Evolutionary conservation across 768 basidiomycete genomes (phyloP).

Genomic region (Dentipellis fragilis): DNA sequence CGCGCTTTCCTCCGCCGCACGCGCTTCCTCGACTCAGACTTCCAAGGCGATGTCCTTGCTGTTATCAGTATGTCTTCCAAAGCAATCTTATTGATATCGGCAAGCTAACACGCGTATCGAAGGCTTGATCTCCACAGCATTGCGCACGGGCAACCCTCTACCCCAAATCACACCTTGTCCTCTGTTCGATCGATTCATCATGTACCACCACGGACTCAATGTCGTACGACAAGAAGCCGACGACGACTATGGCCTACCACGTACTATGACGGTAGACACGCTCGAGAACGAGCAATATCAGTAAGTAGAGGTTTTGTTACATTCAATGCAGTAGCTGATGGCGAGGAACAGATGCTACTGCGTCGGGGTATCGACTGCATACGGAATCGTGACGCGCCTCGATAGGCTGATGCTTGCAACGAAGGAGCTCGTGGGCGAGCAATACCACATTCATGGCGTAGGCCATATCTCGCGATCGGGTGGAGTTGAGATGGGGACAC

Average conservation of each 20-base stretch:
- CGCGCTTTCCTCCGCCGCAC: slow-evolving; percentile 67
- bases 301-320: slow-evolving; percentile 29
- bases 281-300: slow-evolving; percentile 72
- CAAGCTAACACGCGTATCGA: not conserved
- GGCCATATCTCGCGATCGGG: slow-evolving; percentile 22
- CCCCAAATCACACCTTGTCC: slow-evolving; percentile 85
- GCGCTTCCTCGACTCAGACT: slow-evolving; percentile 65
- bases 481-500: slow-evolving; percentile 23
- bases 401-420: slow-evolving; percentile 73
- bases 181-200: slow-evolving; percentile 36
- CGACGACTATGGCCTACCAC: slow-evolving; percentile 66
- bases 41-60: slow-evolving; percentile 78
- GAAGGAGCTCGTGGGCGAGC: slow-evolving; percentile 82
- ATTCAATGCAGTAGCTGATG: not conserved
- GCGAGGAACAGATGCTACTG: slow-evolving; percentile 45
- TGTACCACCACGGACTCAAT: slow-evolving; percentile 46
- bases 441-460: slow-evolving; percentile 74
- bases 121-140: slow-evolving; percentile 71
- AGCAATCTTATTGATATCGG: not conserved
- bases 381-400: slow-evolving; percentile 57
- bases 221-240: slow-evolving; percentile 63
- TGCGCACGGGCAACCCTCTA: slow-evolving; percentile 64
- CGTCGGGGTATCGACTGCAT: slow-evolving; percentile 64
- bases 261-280: slow-evolving; percentile 60
- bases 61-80: slow-evolving; percentile 50